These are phyloP conservation scores for Carallia brachiata DNA, from an alignment of 345 rosid species.

Conservation along the genomic window DNA sequence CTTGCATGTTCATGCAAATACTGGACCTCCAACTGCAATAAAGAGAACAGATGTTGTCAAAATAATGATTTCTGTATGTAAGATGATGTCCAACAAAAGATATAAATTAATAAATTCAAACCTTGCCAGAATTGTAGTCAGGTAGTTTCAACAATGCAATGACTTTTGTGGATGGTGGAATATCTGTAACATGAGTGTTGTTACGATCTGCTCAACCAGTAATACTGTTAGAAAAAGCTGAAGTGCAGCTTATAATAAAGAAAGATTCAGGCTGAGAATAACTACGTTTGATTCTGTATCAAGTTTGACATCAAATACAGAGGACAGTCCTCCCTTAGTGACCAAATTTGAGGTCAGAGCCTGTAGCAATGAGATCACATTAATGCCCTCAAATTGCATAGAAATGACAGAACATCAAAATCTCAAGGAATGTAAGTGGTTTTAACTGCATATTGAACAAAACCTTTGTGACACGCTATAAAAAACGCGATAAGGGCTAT, in stretches of 20 bases:
- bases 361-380: conserved; percentile 18
- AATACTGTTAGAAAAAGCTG: conserved; percentile 9
- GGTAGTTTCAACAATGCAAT: conserved; percentile 41
- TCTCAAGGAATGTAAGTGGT: not conserved
- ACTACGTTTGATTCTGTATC: conserved; percentile 46
- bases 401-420: not conserved
- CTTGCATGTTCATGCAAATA: conserved; percentile 65
- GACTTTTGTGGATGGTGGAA: conserved; percentile 36
- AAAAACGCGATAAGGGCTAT: too few relatives aligned
- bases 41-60: conserved; percentile 10
- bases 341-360: conserved; percentile 35
- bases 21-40: conserved; percentile 48
- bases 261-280: conserved; percentile 4
- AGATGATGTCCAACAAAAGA: not conserved
- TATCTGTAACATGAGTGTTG: conserved; percentile 30
- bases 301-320: conserved; percentile 37
- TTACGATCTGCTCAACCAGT: conserved; percentile 31
- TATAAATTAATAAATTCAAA: not conserved
- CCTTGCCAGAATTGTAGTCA: conserved; percentile 45
- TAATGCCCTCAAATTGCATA: not conserved
- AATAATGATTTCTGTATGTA: not conserved
- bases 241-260: not conserved
- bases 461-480: too few relatives aligned
- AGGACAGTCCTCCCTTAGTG: conserved; percentile 43
- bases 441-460: too few relatives aligned